Conservation (phyloP, 176 grass and related monocot species). For the Melocanna baccifera region DNA sequence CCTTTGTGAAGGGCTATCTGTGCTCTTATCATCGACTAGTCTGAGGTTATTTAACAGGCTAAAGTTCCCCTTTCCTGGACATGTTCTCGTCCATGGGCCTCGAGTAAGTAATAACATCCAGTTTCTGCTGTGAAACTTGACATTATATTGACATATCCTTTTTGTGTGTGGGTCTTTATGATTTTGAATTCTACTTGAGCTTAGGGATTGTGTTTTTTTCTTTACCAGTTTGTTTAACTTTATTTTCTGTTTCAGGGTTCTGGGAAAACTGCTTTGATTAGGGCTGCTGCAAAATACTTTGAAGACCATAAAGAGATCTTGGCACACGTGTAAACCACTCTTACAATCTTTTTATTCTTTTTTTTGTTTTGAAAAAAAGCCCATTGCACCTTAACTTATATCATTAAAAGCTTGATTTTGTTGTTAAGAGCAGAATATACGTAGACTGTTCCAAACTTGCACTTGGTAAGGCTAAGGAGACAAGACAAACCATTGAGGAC, state of each 20-base stretch:
- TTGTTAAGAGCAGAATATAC: slow-evolving; percentile 66
- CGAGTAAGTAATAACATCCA: slow-evolving; percentile 63
- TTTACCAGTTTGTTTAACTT: not conserved
- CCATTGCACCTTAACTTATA: not conserved
- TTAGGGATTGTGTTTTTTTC: not conserved
- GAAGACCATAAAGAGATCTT: slow-evolving; percentile 75
- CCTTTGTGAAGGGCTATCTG: slow-evolving; percentile 57
- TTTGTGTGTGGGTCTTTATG: slow-evolving; percentile 18
- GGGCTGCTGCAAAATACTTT: slow-evolving; percentile 73
- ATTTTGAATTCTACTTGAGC: slow-evolving; percentile 17
- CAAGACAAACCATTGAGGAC: slow-evolving; percentile 61
- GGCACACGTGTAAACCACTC: slow-evolving; percentile 65
- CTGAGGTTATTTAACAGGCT: slow-evolving; percentile 55
- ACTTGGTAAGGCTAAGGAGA: slow-evolving; percentile 65
- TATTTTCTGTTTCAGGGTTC: slow-evolving; percentile 62
- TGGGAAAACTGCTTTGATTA: slow-evolving; percentile 89
- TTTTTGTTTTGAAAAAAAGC: slow-evolving; percentile 20
- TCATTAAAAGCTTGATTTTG: slow-evolving; percentile 7
- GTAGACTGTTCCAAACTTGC: slow-evolving; percentile 83
- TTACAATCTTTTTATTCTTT: not conserved
- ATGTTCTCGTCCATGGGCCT: slow-evolving; percentile 89
- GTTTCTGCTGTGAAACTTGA: slow-evolving; percentile 20
- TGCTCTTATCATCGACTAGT: slow-evolving; percentile 69
- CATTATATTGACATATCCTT: not conserved
- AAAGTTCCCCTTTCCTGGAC: slow-evolving; percentile 63